Evolutionary conservation across 352 stramenopile genomes (phyloP).

Genomic region (Phytopythium mirpurense): DNA sequence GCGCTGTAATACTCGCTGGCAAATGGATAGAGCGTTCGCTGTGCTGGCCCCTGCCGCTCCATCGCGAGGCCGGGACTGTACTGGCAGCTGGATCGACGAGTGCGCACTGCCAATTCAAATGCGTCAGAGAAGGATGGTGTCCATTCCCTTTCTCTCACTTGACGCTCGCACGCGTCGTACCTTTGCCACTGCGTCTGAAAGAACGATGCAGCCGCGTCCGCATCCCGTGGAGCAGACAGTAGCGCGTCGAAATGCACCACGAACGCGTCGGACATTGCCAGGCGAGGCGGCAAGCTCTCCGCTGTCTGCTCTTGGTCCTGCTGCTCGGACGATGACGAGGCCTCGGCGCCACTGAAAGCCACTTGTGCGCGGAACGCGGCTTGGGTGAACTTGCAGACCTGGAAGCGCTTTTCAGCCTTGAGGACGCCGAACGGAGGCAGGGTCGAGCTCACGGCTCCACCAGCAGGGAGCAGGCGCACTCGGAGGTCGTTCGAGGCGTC

Average conservation of each 20-base stretch:
- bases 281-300: constrained; percentile 3
- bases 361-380: constrained; percentile 54
- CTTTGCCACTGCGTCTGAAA: constrained; percentile 54
- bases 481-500: constrained; percentile 56
- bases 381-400: constrained; percentile 53
- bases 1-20: constrained; percentile 26
- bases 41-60: too few species aligned
- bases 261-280: constrained; percentile 38
- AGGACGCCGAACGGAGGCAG: constrained; percentile 53
- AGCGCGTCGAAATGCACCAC: constrained; percentile 49
- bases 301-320: constrained; percentile 1
- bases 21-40: constrained; percentile 22
- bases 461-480: constrained; percentile 36
- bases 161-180: too few species aligned
- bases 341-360: constrained; percentile 20
- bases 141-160: too few species aligned
- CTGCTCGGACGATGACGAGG: constrained; percentile 4
- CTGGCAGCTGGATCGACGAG: not conserved
- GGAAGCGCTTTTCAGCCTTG: constrained; percentile 64
- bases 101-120: not conserved
- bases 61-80: not conserved
- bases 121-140: too few species aligned
- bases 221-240: constrained; percentile 22
- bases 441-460: constrained; percentile 27
- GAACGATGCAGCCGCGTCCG: constrained; percentile 28